A percentile compares a stretch with the other conserved stretches of the same genome.
Evolutionary conservation across 1,139 yeast genomes (phyloP).

Genomic region (Suhomyces bolitotheri): DNA sequence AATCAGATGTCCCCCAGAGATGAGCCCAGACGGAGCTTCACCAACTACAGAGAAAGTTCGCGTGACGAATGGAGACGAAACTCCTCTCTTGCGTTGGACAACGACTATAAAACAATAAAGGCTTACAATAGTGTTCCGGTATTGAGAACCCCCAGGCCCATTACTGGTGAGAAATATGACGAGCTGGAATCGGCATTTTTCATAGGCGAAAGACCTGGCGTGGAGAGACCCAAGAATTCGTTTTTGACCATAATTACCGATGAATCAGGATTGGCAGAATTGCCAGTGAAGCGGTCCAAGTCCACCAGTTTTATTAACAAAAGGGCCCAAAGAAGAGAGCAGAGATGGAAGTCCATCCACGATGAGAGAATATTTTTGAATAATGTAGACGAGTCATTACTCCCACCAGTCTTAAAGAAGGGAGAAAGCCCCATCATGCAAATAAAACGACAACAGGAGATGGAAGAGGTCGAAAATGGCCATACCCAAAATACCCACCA

Average conservation of each 20-base stretch:
- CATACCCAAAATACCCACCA: not conserved
- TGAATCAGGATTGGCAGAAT: constrained; percentile 2
- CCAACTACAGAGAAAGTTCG: constrained; percentile 7
- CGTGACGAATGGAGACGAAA: not conserved
- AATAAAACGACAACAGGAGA: constrained; percentile 27
- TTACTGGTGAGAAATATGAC: not conserved
- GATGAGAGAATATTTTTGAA: constrained; percentile 35
- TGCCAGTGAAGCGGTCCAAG: constrained; percentile 24
- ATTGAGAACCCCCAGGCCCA: not conserved
- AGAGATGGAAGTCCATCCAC: constrained; percentile 33
- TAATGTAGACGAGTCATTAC: constrained; percentile 32
- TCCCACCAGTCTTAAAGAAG: constrained; percentile 39
- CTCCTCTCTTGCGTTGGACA: not conserved
- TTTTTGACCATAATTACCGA: constrained; percentile 12
- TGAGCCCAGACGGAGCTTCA: constrained; percentile 7
- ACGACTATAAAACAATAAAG: constrained; percentile 2
- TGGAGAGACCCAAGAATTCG: constrained; percentile 8
- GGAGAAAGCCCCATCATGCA: constrained; percentile 38
- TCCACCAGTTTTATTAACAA: constrained; percentile 26
- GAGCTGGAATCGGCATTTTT: not conserved
- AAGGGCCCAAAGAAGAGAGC: constrained; percentile 19
- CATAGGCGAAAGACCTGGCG: not conserved
- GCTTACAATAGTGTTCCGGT: constrained; percentile 8
- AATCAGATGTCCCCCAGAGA: constrained; percentile 1
- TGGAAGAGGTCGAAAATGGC: constrained; percentile 3